Percentiles rank a stretch among this genome's conserved stretches.
Conservation (phyloP, 163 green algal genomes). For the Coccomyxa subellipsoidea region DNA sequence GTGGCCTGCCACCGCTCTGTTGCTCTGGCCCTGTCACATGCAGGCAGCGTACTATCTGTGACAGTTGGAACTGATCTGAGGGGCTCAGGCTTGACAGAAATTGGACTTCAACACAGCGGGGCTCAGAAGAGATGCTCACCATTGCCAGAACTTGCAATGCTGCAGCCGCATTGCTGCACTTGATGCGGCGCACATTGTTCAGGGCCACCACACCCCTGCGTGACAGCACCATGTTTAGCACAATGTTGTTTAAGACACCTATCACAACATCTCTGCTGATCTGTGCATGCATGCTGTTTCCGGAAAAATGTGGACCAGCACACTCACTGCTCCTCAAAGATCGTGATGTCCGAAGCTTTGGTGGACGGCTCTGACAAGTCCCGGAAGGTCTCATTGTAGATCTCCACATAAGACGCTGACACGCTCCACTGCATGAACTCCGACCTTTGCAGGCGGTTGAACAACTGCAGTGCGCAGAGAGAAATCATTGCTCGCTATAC, state of each 20-base stretch:
- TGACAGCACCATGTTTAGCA: neutral
- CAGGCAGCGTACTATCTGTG: neutral
- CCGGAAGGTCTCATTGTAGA: conserved; percentile 63
- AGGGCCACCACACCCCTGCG: conserved; percentile 18
- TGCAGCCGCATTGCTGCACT: conserved; percentile 11
- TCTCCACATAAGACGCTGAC: conserved; percentile 54
- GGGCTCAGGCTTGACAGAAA: neutral
- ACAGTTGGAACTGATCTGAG: neutral
- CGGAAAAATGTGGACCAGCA: too few relatives aligned
- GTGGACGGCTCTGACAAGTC: conserved; percentile 49
- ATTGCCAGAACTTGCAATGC: conserved; percentile 17
- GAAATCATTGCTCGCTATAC: too few relatives aligned
- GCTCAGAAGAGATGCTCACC: too few relatives aligned
- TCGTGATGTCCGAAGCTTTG: conserved; percentile 14
- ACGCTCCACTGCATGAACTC: conserved; percentile 30
- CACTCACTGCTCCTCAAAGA: conserved; percentile 15
- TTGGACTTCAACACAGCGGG: neutral
- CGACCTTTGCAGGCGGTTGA: conserved; percentile 14
- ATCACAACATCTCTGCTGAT: too few relatives aligned
- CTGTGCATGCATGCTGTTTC: too few relatives aligned
- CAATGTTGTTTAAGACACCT: too few relatives aligned
- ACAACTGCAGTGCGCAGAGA: conserved; percentile 25
- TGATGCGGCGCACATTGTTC: conserved; percentile 19
- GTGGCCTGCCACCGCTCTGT: conserved; percentile 42
- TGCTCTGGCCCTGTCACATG: conserved; percentile 36